Conservation (phyloP, 1,284 basidiomycete species). For the Sphagnurus paluster region DNA sequence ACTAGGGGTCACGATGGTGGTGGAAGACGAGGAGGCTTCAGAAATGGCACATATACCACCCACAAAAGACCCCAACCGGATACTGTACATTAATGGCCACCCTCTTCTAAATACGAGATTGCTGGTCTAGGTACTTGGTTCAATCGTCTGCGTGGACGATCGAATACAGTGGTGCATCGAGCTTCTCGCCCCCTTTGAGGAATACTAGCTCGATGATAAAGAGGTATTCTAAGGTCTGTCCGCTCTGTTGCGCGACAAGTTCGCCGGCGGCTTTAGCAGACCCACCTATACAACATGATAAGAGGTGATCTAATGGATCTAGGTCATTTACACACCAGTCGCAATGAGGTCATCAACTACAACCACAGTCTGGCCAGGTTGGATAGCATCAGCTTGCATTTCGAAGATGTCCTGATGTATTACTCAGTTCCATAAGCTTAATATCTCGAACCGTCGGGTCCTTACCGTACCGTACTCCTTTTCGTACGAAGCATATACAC, state of each 20-base stretch:
- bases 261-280: conserved; percentile 94
- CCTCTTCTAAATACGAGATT: conserved; percentile 75
- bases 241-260: conserved; percentile 83
- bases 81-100: conserved; percentile 77
- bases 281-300: conserved; percentile 60
- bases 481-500: conserved; percentile 76
- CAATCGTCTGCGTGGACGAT: conserved; percentile 79
- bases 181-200: conserved; percentile 77
- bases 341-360: conserved; percentile 97
- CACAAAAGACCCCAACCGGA: conserved; percentile 39
- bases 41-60: conserved; percentile 17
- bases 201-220: conserved; percentile 91
- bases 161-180: conserved; percentile 88
- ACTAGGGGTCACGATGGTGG: conserved; percentile 42
- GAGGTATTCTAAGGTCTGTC: conserved; percentile 87
- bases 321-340: conserved; percentile 64
- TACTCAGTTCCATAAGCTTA: background rate
- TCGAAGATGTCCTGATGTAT: conserved; percentile 81
- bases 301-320: background rate
- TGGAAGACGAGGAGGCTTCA: conserved; percentile 32
- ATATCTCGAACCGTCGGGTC: conserved; percentile 12
- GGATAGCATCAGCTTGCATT: conserved; percentile 89
- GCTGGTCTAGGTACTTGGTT: conserved; percentile 45
- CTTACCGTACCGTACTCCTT: conserved; percentile 92
- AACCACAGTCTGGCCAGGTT: conserved; percentile 82